phyloP scores from a whole-genome alignment of 2,329 filamentous ascomycete species.

The Bretziella fagacearum region DNA sequence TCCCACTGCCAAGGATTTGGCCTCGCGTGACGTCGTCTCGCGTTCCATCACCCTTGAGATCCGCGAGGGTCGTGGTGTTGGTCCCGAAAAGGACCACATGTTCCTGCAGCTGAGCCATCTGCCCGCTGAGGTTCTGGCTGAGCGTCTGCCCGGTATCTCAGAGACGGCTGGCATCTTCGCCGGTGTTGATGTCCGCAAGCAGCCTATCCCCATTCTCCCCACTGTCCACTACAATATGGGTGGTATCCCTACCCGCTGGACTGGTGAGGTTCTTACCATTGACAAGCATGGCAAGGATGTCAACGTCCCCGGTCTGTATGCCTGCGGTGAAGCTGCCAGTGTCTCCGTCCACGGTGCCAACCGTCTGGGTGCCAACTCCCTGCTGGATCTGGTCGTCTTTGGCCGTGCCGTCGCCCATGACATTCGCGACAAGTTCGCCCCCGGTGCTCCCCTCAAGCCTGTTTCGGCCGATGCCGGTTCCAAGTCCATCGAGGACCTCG shows the following conservation, averaged over 20 bases:
- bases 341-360: conserved; percentile 98
- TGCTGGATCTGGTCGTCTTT: conserved; percentile 93
- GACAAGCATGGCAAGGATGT: conserved; percentile 78
- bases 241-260: conserved; percentile 95
- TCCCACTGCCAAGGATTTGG: conserved; percentile 93
- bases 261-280: conserved; percentile 82
- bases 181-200: conserved; percentile 91
- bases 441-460: conserved; percentile 63
- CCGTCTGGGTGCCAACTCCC: conserved; percentile 93
- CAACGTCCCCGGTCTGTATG: conserved; percentile 86
- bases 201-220: conserved; percentile 89
- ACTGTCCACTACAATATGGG: conserved; percentile 99
- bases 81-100: conserved; percentile 94
- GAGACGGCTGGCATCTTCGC: conserved; percentile 96
- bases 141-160: conserved; percentile 94
- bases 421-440: conserved; percentile 84
- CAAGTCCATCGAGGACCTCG: conserved; percentile 69
- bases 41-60: conserved; percentile 98
- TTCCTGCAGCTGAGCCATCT: conserved; percentile 95
- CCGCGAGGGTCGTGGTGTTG: conserved; percentile 90
- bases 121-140: conserved; percentile 77
- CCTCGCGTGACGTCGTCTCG: conserved; percentile 87
- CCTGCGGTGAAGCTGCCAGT: conserved; percentile 91
- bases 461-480: conserved; percentile 74
- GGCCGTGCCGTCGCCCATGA: conserved; percentile 94